phyloP scores from a whole-genome alignment of 2,329 filamentous ascomycete genomes.

The Alternaria arborescens region DNA sequence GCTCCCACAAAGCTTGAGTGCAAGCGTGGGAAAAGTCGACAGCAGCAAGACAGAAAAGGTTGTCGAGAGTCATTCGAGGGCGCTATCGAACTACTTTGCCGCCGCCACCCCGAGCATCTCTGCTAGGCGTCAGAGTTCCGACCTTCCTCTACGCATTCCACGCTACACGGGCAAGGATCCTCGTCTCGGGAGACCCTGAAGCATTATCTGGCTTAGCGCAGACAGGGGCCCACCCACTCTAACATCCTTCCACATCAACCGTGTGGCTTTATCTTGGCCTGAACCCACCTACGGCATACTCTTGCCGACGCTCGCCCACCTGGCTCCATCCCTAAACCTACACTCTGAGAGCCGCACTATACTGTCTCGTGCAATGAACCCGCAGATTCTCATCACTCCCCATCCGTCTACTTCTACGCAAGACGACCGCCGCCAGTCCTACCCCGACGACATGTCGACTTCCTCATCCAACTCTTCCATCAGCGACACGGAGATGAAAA shows the following conservation, averaged over 20 bases:
- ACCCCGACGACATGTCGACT: conserved; percentile 50
- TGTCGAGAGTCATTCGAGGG: not conserved
- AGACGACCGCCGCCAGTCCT: conserved; percentile 35
- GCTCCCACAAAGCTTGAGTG: not conserved
- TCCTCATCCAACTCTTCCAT: conserved; percentile 57
- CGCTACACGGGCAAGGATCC: conserved; percentile 26
- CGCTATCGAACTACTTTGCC: conserved; percentile 9
- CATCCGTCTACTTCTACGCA: conserved; percentile 38
- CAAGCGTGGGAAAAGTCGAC: not conserved
- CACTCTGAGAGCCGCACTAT: conserved; percentile 24
- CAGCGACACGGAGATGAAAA: conserved; percentile 46
- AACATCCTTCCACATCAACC: conserved; percentile 36
- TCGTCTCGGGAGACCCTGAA: conserved; percentile 19
- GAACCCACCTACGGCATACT: conserved; percentile 26
- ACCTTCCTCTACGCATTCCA: conserved; percentile 3
- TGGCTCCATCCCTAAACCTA: conserved; percentile 24
- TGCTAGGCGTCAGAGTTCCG: not conserved
- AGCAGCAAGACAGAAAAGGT: not conserved
- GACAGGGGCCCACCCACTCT: conserved; percentile 22
- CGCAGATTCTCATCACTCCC: conserved; percentile 32
- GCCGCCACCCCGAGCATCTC: conserved; percentile 12
- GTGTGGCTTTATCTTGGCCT: conserved; percentile 19
- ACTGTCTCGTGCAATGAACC: conserved; percentile 30
- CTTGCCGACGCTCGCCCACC: conserved; percentile 32
- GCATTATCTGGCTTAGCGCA: conserved; percentile 13